These are phyloP conservation scores for Penicillium aurantiogriseum DNA, from an alignment of 2,329 filamentous ascomycete species.

Conservation along the genomic window DNA sequence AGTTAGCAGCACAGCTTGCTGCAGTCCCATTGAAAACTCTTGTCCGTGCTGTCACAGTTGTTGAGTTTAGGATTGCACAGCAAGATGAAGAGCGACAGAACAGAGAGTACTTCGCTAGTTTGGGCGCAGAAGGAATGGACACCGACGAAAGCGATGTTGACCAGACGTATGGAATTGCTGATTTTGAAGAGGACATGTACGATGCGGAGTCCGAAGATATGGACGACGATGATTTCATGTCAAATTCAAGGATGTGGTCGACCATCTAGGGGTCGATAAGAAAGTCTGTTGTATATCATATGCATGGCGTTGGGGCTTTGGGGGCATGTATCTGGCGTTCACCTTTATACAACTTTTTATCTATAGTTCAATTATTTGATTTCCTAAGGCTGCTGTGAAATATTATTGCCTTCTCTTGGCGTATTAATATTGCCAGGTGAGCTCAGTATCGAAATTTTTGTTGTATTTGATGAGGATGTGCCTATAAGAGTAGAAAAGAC, in stretches of 20 bases:
- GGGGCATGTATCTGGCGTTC: slow-evolving; percentile 2
- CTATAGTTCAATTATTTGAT: neutral
- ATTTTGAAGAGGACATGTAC: neutral
- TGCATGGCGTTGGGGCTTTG: slow-evolving; percentile 4
- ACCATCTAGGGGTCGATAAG: slow-evolving; percentile 12
- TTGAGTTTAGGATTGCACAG: slow-evolving; percentile 48
- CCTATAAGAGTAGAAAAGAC: neutral
- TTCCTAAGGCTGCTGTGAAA: neutral
- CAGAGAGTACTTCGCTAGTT: slow-evolving; percentile 28
- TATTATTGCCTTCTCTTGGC: neutral
- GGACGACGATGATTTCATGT: neutral
- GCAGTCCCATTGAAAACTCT: slow-evolving; percentile 53
- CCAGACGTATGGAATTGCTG: slow-evolving; percentile 8
- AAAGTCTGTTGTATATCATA: neutral
- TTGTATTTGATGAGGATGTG: neutral
- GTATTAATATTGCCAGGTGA: neutral
- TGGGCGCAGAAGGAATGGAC: slow-evolving; percentile 21
- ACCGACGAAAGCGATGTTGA: slow-evolving; percentile 14
- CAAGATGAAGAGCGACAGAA: slow-evolving; percentile 39
- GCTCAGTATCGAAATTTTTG: too few relatives aligned
- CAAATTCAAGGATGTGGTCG: slow-evolving; percentile 19
- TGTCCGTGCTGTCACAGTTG: slow-evolving; percentile 50
- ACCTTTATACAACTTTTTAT: neutral
- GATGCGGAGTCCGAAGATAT: neutral
- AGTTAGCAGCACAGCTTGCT: slow-evolving; percentile 50